Evolutionary conservation across 352 stramenopile species (phyloP), one percentile per base, ranked within the genome.

Genomic region (Phytophthora megakarya): DNA sequence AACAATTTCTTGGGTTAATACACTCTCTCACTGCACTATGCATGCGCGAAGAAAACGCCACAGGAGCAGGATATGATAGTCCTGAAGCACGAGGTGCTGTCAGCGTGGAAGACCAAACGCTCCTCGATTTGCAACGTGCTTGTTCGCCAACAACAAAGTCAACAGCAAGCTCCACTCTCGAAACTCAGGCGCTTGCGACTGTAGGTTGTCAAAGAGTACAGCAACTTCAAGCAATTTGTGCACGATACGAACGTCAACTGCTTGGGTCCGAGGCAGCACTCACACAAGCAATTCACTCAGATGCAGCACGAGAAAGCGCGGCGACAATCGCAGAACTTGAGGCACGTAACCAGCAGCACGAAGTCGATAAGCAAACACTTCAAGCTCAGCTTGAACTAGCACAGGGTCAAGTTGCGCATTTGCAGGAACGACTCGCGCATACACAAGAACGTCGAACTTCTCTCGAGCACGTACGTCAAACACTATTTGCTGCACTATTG

Each of bases 221-320:
- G 35, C 75, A 89, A 25, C 59, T 89, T 32, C 48, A 73, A 55
- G 37, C 63, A 5, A 68, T 85, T 25, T 85, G 75, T 42, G 55
- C 33, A 1, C 42, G 50, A 2, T 89, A 90, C 40, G 81, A 90
- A 13, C 59, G 51, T 2, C 81, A 89, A 60, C 69, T 90, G 15
- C 54, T 77, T 12, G 74, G 72, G 1, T 76, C 68, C 18, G 80
- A 90, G 32, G 72, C 57, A 0, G 81, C 85, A 33, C 68, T 88
- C 33, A 81, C 76, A 3, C 63, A 73, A 25, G 78, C 78, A 6
- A 74, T 84, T 42, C 71, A 82, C 55, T 84, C 77, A 1, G 61
- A 73, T 54, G 48, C 54, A 42, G 61, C 61, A 32, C 61, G 54
- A 54, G 69, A 84, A 45, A 83, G 69, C 48, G 61, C 79, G 5